These are phyloP conservation scores for Telfairia occidentalis DNA, from an alignment of 331 rosid species.

Conservation along the genomic window DNA sequence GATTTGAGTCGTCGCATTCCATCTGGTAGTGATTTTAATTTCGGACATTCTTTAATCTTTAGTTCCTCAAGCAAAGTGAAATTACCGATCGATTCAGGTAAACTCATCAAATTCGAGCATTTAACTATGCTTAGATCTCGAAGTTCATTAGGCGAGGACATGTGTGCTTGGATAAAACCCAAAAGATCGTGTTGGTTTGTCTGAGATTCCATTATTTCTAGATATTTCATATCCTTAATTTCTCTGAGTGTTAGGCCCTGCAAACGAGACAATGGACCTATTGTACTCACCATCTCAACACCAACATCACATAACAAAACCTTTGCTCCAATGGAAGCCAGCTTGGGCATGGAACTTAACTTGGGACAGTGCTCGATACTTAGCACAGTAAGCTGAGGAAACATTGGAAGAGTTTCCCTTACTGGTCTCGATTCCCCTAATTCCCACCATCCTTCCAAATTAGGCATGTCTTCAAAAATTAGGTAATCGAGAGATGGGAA, in stretches of 20 bases:
- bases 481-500: not conserved
- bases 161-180: too few species aligned
- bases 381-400: not conserved
- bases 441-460: conserved; percentile 6
- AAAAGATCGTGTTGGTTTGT: too few species aligned
- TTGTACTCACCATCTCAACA: not conserved
- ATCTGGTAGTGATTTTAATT: not conserved
- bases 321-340: not conserved
- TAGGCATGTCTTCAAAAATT: not conserved
- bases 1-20: not conserved
- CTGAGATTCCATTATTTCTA: not conserved
- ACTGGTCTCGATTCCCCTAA: not conserved
- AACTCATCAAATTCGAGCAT: not conserved
- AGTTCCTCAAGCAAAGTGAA: not conserved
- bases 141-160: not conserved
- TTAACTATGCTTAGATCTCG: not conserved
- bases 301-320: not conserved
- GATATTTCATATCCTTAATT: not conserved
- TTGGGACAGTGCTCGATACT: not conserved
- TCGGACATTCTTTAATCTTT: not conserved
- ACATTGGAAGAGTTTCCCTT: not conserved
- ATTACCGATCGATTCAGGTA: not conserved
- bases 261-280: not conserved
- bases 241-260: not conserved
- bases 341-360: not conserved